Conservation (phyloP, 1,139 yeast species). For the Debaryomyces robertsiae region DNA sequence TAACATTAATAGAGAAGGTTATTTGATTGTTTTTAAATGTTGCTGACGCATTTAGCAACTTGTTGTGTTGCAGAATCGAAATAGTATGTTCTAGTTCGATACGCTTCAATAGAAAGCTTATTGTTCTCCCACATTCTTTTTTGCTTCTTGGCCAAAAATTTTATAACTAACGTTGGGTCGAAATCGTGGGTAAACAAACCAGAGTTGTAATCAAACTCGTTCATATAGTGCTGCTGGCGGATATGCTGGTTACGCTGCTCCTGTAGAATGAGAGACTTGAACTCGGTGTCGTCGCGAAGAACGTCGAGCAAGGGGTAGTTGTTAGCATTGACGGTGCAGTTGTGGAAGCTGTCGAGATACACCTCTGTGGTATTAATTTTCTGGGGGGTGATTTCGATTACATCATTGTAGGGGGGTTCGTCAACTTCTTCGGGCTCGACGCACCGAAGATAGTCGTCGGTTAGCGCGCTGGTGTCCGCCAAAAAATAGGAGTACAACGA, state of each 20-base stretch:
- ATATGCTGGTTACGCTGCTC: slow-evolving; percentile 16
- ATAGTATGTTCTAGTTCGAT: slow-evolving; percentile 23
- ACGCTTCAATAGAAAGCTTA: slow-evolving; percentile 20
- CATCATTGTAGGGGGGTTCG: slow-evolving; percentile 19
- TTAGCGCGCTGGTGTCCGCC: slow-evolving; percentile 24
- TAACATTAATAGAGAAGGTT: too few relatives aligned
- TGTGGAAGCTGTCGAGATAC: slow-evolving; percentile 22
- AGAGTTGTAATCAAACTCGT: slow-evolving; percentile 23
- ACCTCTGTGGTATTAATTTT: slow-evolving; percentile 27
- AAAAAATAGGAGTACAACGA: slow-evolving; percentile 30
- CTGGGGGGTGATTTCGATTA: slow-evolving; percentile 25
- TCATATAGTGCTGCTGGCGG: slow-evolving; percentile 13
- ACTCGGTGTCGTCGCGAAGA: slow-evolving; percentile 19
- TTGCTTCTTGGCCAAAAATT: slow-evolving; percentile 18
- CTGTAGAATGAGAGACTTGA: slow-evolving; percentile 10
- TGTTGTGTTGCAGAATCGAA: slow-evolving; percentile 28
- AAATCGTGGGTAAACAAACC: slow-evolving; percentile 33
- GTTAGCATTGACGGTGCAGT: slow-evolving; percentile 20
- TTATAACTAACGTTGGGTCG: slow-evolving; percentile 27
- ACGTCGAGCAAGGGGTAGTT: slow-evolving; percentile 30
- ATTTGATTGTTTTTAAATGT: too few relatives aligned
- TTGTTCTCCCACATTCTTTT: slow-evolving; percentile 21
- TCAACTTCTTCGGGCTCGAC: background rate
- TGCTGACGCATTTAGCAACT: slow-evolving; percentile 11
- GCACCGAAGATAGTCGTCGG: slow-evolving; percentile 22